These are phyloP conservation scores for Malassezia yamatoensis DNA, from an alignment of 1,284 basidiomycete genomes.

Conservation along the genomic window DNA sequence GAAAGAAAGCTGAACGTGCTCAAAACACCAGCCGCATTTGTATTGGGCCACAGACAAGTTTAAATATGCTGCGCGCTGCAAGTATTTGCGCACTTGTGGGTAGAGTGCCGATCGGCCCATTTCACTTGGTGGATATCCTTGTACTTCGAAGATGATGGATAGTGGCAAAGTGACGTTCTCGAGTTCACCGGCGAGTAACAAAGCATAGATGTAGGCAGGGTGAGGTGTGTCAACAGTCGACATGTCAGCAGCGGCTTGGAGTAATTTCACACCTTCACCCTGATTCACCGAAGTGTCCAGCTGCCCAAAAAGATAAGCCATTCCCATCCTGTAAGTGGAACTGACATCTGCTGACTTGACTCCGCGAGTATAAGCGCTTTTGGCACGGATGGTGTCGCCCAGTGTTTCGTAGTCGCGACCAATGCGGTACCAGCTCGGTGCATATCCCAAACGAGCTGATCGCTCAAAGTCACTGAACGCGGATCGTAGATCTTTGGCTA, in stretches of 20 bases:
- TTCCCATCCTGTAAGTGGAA: slow-evolving; percentile 63
- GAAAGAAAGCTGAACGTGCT: slow-evolving; percentile 76
- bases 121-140: neutral
- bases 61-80: slow-evolving; percentile 75
- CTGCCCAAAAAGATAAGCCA: slow-evolving; percentile 80
- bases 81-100: slow-evolving; percentile 36
- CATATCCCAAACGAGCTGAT: slow-evolving; percentile 40
- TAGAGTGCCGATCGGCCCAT: slow-evolving; percentile 26
- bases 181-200: slow-evolving; percentile 62
- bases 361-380: slow-evolving; percentile 69
- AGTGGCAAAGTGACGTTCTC: slow-evolving; percentile 29
- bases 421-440: slow-evolving; percentile 65
- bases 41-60: slow-evolving; percentile 81
- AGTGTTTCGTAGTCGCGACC: slow-evolving; percentile 85
- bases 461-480: slow-evolving; percentile 72
- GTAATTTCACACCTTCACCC: slow-evolving; percentile 59
- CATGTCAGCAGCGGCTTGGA: slow-evolving; percentile 66
- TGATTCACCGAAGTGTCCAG: slow-evolving; percentile 58
- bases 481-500: slow-evolving; percentile 58
- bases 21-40: slow-evolving; percentile 75
- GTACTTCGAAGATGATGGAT: slow-evolving; percentile 23
- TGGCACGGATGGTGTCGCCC: slow-evolving; percentile 60
- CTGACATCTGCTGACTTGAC: slow-evolving; percentile 63
- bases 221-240: slow-evolving; percentile 69
- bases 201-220: slow-evolving; percentile 67